Evolutionary conservation across 2,329 filamentous ascomycete genomes (phyloP), one percentile per base, ranked within the genome.

Genomic region (Pseudocercospora fijiensis): DNA sequence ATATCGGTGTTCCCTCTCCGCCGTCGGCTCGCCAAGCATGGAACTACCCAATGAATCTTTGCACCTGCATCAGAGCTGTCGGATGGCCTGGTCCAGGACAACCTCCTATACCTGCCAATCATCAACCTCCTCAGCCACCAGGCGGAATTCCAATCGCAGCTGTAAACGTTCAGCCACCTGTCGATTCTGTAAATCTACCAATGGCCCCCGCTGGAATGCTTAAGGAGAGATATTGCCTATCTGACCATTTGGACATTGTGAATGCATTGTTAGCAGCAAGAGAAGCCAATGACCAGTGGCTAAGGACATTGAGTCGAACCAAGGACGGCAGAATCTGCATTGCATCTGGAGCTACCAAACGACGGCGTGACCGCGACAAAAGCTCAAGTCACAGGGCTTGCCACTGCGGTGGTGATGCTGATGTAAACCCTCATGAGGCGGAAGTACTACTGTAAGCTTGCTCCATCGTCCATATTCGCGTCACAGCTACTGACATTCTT

Each of bases 341-440:
- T 53, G 58, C 58, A 45, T 28, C 47, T 7, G 13, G 4, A 20
- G 11, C 5, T 10, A 61, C 58, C 4, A 61, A 33, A 4, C 26
- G 24, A n/a, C 26, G 24, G 4, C 28, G 58, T 16, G 27, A 55
- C n/a, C 7, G 11, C 13, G 4, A 4, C 8, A 0, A 30, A 9
- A 47, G n/a, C 13, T 41, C 58, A 16, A 61, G 58, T 20, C 22
- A 55, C 28, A 56, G 58, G 6, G 58, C 58, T 13, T 61, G 58
- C 47, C 47, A 33, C n/a, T 61, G 58, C 41, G 58, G 58, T 5
- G 58, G 27, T 6, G 58, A 41, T 18, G 37, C 37, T 2, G 37
- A 41, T 18, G 47, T 30, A 4, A 37, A n/a, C 8, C 58, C 58
- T 8, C 20, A 55, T 2, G 3, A 55, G 6, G 58, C 18, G 6